Conservation (phyloP, 106 monocot species). For the Dioscorea zingiberensis region DNA sequence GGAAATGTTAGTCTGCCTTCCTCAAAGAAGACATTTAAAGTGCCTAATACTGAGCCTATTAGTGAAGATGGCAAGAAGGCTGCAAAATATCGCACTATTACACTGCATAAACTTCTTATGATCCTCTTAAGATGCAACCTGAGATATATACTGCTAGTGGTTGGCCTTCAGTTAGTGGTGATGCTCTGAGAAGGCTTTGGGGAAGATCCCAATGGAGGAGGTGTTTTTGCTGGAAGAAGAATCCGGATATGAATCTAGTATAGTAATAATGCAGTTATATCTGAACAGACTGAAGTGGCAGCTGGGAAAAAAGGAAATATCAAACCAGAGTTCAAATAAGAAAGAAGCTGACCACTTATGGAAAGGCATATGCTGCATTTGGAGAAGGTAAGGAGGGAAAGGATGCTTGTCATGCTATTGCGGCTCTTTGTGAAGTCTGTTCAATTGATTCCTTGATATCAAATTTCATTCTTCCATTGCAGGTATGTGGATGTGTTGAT, state of each 20-base stretch:
- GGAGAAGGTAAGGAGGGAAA: constrained; percentile 54
- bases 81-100: constrained; percentile 69
- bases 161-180: constrained; percentile 91
- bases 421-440: constrained; percentile 90
- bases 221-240: constrained; percentile 32
- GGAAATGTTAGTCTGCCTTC: constrained; percentile 32
- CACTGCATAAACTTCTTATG: constrained; percentile 30
- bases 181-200: constrained; percentile 66
- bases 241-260: constrained; percentile 13
- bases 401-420: constrained; percentile 88
- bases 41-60: constrained; percentile 59
- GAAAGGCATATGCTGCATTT: constrained; percentile 85
- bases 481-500: constrained; percentile 40
- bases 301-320: constrained; percentile 1
- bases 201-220: constrained; percentile 54
- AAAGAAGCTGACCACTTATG: constrained; percentile 49
- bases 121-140: constrained; percentile 24
- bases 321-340: neutral
- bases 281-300: neutral
- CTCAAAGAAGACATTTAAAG: constrained; percentile 67
- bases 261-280: constrained; percentile 1
- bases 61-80: constrained; percentile 59
- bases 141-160: constrained; percentile 79
- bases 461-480: constrained; percentile 91
- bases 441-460: constrained; percentile 96